Evolutionary conservation across 2,329 filamentous ascomycete species (phyloP), one percentile per base, ranked within the genome.

Genomic region (Chrysoporthe deuterocubensis): DNA sequence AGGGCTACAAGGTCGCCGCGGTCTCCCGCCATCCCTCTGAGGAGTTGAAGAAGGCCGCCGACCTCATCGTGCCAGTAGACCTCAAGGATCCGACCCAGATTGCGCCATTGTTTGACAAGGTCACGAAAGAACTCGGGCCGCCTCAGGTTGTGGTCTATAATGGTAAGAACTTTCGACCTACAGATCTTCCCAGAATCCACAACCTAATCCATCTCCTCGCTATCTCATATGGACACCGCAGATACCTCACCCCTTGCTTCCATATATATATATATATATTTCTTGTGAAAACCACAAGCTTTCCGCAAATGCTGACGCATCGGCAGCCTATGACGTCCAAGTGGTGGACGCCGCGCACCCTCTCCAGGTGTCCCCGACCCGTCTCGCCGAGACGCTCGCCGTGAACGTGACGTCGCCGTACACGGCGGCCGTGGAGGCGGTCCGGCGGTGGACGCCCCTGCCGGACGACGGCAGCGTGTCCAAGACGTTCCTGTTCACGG

Each of bases 91-190:
- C 81, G 0, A 62, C 74, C 1, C 72, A 73, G n/a, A 74, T 85
- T 1, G 67, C 71, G 2, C 67, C 64, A 2, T 73, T 77, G 3
- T 85, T 84, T 71, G 68, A 73, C 0, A 76, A 77, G 69, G 79
- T 83, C 3, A 79, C 78, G 59, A 61, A 68, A 59, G 48, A 71
- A 37, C 70, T 80, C 8, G 76, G 78, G 21, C 64, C 74, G n/a
- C 81, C 81, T 7, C 79, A 76, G 65, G 81, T 84, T 2, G 78
- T 83, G 5, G 74, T 83, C 3, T 83, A 82, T 67, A 83, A 82
- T 69, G 72, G 75, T 78, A 6, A 40, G 56, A 46, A 26, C 0
- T 16, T 7, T 32, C 9, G 26, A 6, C 3, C 21, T 26, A 11
- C 9, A 52, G 11, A 52, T 1, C 1, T 9, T 40, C 37, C 37